Base-by-base conservation (phyloP, 768 basidiomycete species). In the Lanmaoa pseudosensibilis region DNA sequence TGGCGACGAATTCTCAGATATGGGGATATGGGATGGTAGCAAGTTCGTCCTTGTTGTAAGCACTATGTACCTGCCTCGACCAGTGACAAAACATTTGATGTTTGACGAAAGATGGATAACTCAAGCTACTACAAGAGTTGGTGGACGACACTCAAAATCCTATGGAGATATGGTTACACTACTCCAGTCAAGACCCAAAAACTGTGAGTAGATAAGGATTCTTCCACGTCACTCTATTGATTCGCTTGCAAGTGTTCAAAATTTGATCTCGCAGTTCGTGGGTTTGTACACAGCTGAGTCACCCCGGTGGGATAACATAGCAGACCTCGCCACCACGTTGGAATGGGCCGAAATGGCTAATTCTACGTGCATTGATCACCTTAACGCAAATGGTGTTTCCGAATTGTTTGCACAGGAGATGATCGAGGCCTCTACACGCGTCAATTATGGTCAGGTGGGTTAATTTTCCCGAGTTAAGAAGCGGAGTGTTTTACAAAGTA, bases 21-120 rank as follows among this genome's bases (percentile, higher is more conserved):
- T 83, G 44, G 88, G 86, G 2, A 78, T 96, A 49, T 95, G 92
- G 92, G 90, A 98, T 65, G 96, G 96, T 2, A 74, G 82, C 60
- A 65, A 83, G 34, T 81, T 95, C 52, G 65, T 91, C 25, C 68
- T 91, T 52, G 78, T 80, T 23, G 90, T 92, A 62, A 57, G 82
- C 68, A 33, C 25, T 52, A 39, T 19, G 40, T 44, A 3, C 52
- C 33, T 48, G n/a, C 40, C 46, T 52, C n/a, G 32, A 45, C 34
- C 27, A 10, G 23, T 30, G 33, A 36, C 21, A 21, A 41, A 43
- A 25, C 30, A 21, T 19, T 30, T 53, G 30, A 63, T 39, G 48
- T 41, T 40, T 55, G 46, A 41, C 25, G 39, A 21, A 50, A 82
- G 81, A 74, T 78, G 60, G 73, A 77, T 51, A 77, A 78, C 46